Percentiles rank a stretch among this genome's conserved stretches.
phyloP scores from a whole-genome alignment of 108 stramenopile species.

The Phaeodactylum tricornutum region DNA sequence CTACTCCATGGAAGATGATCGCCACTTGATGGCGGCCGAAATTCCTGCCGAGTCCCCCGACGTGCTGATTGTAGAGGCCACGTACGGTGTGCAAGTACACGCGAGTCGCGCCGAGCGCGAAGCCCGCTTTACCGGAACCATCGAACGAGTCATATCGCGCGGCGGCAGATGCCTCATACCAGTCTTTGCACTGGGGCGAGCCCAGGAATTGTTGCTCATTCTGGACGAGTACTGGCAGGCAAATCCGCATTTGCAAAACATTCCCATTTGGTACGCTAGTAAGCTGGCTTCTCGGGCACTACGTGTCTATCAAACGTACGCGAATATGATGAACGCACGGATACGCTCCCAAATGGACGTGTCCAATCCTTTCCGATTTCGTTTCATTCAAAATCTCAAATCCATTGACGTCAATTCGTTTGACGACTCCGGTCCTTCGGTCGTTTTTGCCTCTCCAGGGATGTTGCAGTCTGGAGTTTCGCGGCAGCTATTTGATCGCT shows the following conservation, averaged over 20 bases:
- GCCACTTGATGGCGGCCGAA: conserved; percentile 96
- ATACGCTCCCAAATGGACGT: conserved; percentile 91
- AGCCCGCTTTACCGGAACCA: conserved; percentile 83
- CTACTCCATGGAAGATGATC: conserved; percentile 95
- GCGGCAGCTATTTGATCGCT: conserved; percentile 93
- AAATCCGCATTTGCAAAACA: conserved; percentile 87
- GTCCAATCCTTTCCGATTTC: conserved; percentile 89
- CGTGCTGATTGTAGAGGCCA: conserved; percentile 92
- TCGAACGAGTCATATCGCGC: conserved; percentile 78
- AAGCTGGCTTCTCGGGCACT: conserved; percentile 88
- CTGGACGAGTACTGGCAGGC: conserved; percentile 98
- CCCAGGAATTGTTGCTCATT: conserved; percentile 95
- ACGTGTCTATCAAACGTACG: conserved; percentile 96
- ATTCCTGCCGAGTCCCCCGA: conserved; percentile 83
- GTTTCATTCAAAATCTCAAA: conserved; percentile 80
- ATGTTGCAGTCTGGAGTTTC: conserved; percentile 95
- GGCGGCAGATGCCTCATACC: conserved; percentile 96
- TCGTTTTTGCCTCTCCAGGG: conserved; percentile 98
- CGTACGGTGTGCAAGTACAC: conserved; percentile 96
- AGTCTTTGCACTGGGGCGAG: conserved; percentile 94
- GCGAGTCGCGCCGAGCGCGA: conserved; percentile 87
- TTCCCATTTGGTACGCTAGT: conserved; percentile 94
- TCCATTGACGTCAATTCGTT: conserved; percentile 84
- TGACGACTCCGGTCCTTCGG: conserved; percentile 86
- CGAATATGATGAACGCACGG: conserved; percentile 97